These are phyloP conservation scores for Picochlorum sp. DNA, from an alignment of 139 green algal genomes.

Conservation along the genomic window DNA sequence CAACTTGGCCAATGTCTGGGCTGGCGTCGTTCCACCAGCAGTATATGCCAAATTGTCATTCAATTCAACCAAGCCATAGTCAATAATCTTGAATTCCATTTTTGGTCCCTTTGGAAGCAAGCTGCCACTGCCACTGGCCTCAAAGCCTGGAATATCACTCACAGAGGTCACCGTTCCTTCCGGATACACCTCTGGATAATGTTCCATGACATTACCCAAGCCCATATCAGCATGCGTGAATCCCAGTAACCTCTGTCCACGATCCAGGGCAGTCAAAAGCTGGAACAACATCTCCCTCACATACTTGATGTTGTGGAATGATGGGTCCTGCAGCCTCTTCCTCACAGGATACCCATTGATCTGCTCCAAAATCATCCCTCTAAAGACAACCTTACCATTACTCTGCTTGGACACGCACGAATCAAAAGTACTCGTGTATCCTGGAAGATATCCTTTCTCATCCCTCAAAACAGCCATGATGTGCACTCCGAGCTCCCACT, in stretches of 20 bases:
- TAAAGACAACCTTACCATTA: neutral
- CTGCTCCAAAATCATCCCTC: conserved; percentile 26
- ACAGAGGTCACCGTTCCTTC: neutral
- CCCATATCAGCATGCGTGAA: conserved; percentile 37
- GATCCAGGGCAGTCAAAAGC: conserved; percentile 25
- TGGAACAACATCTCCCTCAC: conserved; percentile 36
- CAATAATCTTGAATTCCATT: conserved; percentile 36
- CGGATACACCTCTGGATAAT: conserved; percentile 16
- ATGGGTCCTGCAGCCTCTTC: conserved; percentile 15
- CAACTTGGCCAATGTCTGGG: conserved; percentile 15
- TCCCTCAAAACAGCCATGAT: conserved; percentile 12
- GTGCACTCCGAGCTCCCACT: conserved; percentile 22
- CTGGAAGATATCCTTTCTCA: conserved; percentile 12
- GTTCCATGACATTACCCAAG: conserved; percentile 35
- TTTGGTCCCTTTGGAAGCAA: conserved; percentile 17
- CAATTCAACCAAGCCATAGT: conserved; percentile 24
- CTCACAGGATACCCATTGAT: conserved; percentile 18
- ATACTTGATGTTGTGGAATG: conserved; percentile 36
- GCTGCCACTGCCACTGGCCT: conserved; percentile 9
- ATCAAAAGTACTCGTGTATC: conserved; percentile 20
- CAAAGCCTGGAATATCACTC: neutral
- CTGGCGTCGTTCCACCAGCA: conserved; percentile 4
- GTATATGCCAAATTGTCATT: conserved; percentile 10
- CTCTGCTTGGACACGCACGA: neutral
- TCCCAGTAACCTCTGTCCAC: conserved; percentile 25